These are phyloP conservation scores for Harringtonia lauricola DNA, from an alignment of 2,329 filamentous ascomycete genomes.

Conservation along the genomic window DNA sequence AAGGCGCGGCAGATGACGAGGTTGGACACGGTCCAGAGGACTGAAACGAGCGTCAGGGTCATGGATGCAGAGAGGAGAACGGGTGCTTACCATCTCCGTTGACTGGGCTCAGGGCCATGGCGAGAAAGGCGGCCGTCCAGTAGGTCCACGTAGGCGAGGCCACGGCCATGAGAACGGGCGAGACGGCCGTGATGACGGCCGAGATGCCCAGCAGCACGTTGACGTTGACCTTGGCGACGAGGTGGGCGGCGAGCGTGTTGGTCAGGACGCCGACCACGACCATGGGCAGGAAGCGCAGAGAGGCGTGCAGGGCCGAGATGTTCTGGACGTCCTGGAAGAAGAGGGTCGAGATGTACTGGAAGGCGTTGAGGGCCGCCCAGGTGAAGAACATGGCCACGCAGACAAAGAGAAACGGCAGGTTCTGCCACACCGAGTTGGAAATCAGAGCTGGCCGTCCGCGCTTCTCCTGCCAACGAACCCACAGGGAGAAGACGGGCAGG, in stretches of 20 bases:
- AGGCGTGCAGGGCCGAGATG: constrained; percentile 31
- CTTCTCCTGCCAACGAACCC: constrained; percentile 40
- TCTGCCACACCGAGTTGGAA: constrained; percentile 48
- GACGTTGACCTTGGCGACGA: constrained; percentile 23
- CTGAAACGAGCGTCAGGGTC: background rate
- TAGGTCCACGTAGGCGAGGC: constrained; percentile 33
- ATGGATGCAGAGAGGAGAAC: too few relatives aligned
- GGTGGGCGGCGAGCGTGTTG: constrained; percentile 22
- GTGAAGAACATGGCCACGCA: constrained; percentile 39
- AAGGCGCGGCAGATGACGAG: constrained; percentile 44
- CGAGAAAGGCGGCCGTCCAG: constrained; percentile 35
- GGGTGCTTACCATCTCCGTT: constrained; percentile 26
- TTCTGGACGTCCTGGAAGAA: constrained; percentile 39
- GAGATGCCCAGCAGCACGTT: background rate
- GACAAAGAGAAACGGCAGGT: constrained; percentile 40
- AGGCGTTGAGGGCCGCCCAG: constrained; percentile 32
- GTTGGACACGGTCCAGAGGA: constrained; percentile 43
- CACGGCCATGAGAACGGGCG: constrained; percentile 42
- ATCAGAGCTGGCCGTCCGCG: constrained; percentile 41
- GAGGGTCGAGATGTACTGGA: constrained; percentile 35
- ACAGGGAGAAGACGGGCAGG: constrained; percentile 39
- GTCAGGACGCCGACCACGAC: constrained; percentile 7
- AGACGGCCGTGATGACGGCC: constrained; percentile 31
- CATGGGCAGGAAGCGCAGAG: constrained; percentile 35
- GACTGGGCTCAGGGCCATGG: constrained; percentile 31